Percentiles rank a stretch among this genome's conserved stretches.
Evolutionary conservation across 768 basidiomycete species (phyloP).

Genomic region (Leccinum longicurvipes): DNA sequence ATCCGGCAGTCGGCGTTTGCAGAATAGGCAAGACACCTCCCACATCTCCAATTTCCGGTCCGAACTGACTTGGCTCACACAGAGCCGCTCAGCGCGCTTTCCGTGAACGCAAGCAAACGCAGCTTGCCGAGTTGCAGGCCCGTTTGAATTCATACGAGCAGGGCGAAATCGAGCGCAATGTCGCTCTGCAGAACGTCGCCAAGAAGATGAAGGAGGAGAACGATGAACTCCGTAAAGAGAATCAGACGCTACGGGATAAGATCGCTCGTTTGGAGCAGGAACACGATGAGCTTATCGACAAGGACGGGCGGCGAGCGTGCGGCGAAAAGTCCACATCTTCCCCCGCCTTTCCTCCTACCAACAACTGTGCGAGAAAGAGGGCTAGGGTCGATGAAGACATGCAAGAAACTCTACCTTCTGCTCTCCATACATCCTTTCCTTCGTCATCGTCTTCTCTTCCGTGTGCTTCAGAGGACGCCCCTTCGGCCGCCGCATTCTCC

Average conservation of each 20-base stretch:
- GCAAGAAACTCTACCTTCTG: constrained; percentile 14
- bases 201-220: constrained; percentile 88
- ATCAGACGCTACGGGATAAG: constrained; percentile 53
- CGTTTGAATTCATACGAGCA: constrained; percentile 83
- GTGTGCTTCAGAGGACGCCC: constrained; percentile 47
- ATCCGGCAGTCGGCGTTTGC: constrained; percentile 63
- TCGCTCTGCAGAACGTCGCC: constrained; percentile 78
- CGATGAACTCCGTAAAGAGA: constrained; percentile 67
- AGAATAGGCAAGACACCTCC: constrained; percentile 56
- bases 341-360: constrained; percentile 18
- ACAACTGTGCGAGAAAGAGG: constrained; percentile 37
- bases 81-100: constrained; percentile 90
- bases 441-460: constrained; percentile 46
- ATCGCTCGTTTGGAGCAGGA: constrained; percentile 42
- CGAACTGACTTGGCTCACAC: constrained; percentile 11
- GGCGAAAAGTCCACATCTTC: constrained; percentile 45
- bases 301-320: constrained; percentile 57
- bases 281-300: constrained; percentile 27
- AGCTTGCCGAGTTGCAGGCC: constrained; percentile 83
- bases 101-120: constrained; percentile 84
- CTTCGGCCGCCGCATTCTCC: constrained; percentile 29
- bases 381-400: constrained; percentile 28
- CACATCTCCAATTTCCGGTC: neutral
- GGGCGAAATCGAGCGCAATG: constrained; percentile 86
- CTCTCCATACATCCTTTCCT: constrained; percentile 23